Percentiles rank a stretch among this genome's conserved stretches.
Conservation (phyloP, 805 yeast species). For the Candida sphagnicola region DNA sequence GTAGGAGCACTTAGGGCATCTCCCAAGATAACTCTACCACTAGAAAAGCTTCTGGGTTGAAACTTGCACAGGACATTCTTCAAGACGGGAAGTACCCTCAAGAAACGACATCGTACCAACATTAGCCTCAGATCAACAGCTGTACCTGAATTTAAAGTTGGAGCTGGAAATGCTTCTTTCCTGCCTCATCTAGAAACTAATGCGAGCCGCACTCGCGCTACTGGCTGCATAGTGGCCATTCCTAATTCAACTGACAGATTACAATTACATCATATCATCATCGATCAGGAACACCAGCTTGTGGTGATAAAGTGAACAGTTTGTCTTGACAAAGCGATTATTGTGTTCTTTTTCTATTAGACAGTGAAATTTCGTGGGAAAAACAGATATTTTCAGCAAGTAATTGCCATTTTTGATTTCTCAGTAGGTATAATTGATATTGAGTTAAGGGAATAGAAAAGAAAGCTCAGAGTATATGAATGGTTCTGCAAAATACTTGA, state of each 20-base stretch:
- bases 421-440: too few relatives aligned
- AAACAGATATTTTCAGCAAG: too few relatives aligned
- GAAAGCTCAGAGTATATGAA: constrained; percentile 14
- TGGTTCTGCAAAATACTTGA: constrained; percentile 11
- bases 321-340: too few relatives aligned
- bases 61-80: neutral
- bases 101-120: neutral
- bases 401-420: too few relatives aligned
- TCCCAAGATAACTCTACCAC: neutral
- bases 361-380: too few relatives aligned
- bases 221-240: too few relatives aligned
- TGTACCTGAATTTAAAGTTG: neutral
- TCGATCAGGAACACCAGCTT: too few relatives aligned
- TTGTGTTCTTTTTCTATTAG: too few relatives aligned
- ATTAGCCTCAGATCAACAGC: neutral
- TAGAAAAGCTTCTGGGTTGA: neutral
- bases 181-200: neutral
- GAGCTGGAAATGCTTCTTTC: neutral
- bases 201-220: too few relatives aligned
- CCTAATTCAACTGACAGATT: too few relatives aligned
- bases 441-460: neutral
- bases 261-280: too few relatives aligned
- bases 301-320: too few relatives aligned
- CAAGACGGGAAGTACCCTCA: neutral
- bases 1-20: neutral